phyloP scores from a whole-genome alignment of 1,139 yeast genomes.

The Scheffersomyces titani region DNA sequence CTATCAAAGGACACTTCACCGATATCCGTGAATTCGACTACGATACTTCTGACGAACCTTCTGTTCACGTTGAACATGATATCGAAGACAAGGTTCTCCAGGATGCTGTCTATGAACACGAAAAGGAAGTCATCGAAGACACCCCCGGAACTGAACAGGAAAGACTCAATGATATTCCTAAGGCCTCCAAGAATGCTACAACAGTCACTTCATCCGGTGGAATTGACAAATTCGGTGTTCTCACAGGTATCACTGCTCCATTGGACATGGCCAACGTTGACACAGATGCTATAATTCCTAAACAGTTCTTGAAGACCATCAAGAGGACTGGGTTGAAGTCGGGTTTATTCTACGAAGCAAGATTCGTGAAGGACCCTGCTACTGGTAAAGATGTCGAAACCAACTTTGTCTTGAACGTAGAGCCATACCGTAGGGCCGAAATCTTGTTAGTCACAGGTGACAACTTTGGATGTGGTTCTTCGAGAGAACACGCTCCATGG shows the following conservation, averaged over 20 bases:
- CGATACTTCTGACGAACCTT: constrained; percentile 60
- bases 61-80: constrained; percentile 53
- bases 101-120: constrained; percentile 70
- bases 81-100: constrained; percentile 63
- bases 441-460: constrained; percentile 91
- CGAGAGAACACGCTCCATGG: constrained; percentile 99
- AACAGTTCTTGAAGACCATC: constrained; percentile 95
- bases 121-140: constrained; percentile 54
- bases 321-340: constrained; percentile 90
- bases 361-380: constrained; percentile 65
- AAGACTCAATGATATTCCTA: constrained; percentile 59
- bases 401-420: constrained; percentile 84
- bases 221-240: constrained; percentile 72
- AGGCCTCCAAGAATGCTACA: constrained; percentile 35
- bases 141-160: constrained; percentile 45
- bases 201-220: constrained; percentile 45
- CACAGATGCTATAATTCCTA: constrained; percentile 98
- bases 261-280: constrained; percentile 93
- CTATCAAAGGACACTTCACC: constrained; percentile 83
- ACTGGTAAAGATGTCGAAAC: constrained; percentile 79
- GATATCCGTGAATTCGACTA: constrained; percentile 84
- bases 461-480: constrained; percentile 98
- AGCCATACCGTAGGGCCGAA: constrained; percentile 77
- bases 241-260: constrained; percentile 90
- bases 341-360: constrained; percentile 88